Evolutionary conservation across 805 yeast genomes (phyloP).

Genomic region (Kodamaea laetipori): DNA sequence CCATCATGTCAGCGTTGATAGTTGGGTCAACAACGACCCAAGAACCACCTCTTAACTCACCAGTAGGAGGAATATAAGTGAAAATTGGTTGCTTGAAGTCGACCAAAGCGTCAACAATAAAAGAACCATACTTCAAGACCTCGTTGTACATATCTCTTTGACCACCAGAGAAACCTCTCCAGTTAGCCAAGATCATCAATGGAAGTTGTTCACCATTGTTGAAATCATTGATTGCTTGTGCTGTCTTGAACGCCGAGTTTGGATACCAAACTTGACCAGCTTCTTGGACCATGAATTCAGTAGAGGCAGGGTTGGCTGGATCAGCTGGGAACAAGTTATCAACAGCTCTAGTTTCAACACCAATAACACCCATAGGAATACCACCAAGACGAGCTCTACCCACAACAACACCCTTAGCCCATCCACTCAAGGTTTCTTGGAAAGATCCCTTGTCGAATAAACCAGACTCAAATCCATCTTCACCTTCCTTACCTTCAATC

Average conservation of each 20-base stretch:
- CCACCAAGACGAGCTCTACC: constrained; percentile 99
- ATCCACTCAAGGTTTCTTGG: constrained; percentile 94
- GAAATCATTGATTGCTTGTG: constrained; percentile 97
- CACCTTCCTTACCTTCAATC: constrained; percentile 84
- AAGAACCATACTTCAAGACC: constrained; percentile 94
- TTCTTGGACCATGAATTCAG: constrained; percentile 83
- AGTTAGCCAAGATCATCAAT: constrained; percentile 94
- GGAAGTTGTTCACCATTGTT: constrained; percentile 98
- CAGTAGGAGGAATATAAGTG: constrained; percentile 96
- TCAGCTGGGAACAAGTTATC: constrained; percentile 96
- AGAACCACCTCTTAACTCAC: constrained; percentile 99
- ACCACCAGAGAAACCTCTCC: constrained; percentile 99
- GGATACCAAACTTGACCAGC: constrained; percentile 99
- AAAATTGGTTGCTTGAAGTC: constrained; percentile 96
- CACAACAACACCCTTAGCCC: constrained; percentile 98
- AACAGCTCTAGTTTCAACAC: constrained; percentile 87
- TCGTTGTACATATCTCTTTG: constrained; percentile 99
- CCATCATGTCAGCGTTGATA: constrained; percentile 96
- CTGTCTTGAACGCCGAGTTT: constrained; percentile 97
- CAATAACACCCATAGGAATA: constrained; percentile 97
- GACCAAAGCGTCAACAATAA: constrained; percentile 94
- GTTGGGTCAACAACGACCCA: constrained; percentile 99
- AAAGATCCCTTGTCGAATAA: constrained; percentile 90
- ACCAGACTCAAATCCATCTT: constrained; percentile 79
- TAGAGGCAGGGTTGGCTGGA: constrained; percentile 96